Percentiles rank a stretch among this genome's conserved stretches.
Conservation (phyloP, 164 flowering plant genomes). For the Amborella trichopoda region DNA sequence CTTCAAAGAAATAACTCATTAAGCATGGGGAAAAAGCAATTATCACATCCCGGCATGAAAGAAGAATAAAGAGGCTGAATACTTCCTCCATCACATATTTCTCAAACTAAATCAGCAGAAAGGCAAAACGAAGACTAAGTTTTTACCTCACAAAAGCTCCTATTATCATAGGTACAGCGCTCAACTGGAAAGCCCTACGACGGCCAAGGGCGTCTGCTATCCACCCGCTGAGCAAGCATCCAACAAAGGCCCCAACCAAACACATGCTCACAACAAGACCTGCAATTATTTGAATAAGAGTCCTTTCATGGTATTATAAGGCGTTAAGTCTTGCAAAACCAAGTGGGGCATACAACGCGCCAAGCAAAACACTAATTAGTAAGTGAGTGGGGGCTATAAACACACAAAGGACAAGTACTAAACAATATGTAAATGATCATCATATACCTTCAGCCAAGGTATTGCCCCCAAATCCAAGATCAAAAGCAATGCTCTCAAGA, state of each 20-base stretch:
- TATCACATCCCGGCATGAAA: background rate
- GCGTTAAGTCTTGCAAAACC: background rate
- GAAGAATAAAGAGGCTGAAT: background rate
- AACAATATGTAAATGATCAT: background rate
- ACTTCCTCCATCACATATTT: background rate
- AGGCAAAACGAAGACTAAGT: background rate
- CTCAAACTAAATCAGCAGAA: background rate
- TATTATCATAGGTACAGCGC: conserved; percentile 88
- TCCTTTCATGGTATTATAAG: background rate
- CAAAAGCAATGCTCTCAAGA: conserved; percentile 71
- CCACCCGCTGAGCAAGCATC: conserved; percentile 80
- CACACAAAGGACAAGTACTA: background rate
- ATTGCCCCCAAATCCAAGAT: conserved; percentile 82
- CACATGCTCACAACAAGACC: conserved; percentile 96
- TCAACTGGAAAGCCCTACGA: conserved; percentile 84
- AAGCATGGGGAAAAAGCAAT: too few relatives aligned
- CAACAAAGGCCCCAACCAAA: conserved; percentile 83
- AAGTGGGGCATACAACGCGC: background rate
- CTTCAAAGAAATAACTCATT: too few relatives aligned
- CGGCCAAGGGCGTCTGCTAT: conserved; percentile 88
- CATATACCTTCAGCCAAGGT: conserved; percentile 73
- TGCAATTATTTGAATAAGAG: conserved; percentile 13
- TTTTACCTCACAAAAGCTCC: conserved; percentile 76
- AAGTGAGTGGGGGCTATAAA: background rate
- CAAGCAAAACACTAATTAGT: background rate